A percentile compares a stretch with the other conserved stretches of the same genome.
phyloP scores from a whole-genome alignment of 208 protist genomes.

The Acanthamoeba castellanii region DNA sequence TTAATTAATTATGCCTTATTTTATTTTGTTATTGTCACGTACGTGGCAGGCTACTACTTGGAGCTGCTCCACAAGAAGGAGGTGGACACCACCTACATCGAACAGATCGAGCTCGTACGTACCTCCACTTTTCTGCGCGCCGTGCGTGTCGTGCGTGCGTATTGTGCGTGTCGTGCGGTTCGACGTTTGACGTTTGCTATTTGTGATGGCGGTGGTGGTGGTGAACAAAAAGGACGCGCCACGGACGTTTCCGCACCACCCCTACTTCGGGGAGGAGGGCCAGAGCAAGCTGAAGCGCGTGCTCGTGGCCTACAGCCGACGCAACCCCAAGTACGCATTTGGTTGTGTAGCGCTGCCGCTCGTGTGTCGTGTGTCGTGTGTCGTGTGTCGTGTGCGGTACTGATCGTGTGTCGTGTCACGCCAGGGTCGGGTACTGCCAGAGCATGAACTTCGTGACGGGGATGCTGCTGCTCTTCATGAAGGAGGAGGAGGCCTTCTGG shows the following conservation, averaged over 20 bases:
- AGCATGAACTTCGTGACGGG: constrained; percentile 88
- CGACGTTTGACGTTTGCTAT: neutral
- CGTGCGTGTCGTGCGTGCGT: neutral
- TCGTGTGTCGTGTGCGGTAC: neutral
- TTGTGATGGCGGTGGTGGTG: neutral
- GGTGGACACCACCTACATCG: neutral
- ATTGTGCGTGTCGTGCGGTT: neutral
- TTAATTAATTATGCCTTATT: no score
- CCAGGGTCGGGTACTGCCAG: constrained; percentile 85
- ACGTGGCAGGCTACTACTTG: neutral
- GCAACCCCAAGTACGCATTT: constrained; percentile 77
- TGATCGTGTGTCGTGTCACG: neutral
- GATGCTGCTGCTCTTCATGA: constrained; percentile 79
- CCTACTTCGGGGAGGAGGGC: constrained; percentile 77
- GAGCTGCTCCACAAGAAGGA: constrained; percentile 19
- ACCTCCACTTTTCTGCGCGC: neutral
- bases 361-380: neutral
- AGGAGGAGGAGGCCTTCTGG: constrained; percentile 89
- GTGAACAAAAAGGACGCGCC: constrained; percentile 76
- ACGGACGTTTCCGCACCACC: constrained; percentile 84
- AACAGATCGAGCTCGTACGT: constrained; percentile 11
- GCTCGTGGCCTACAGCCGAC: constrained; percentile 82
- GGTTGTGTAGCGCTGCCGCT: neutral
- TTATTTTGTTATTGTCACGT: neutral
- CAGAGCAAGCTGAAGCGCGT: constrained; percentile 79